These are phyloP conservation scores for Lenwebbia sp. DNA, from an alignment of 345 rosid species.

Conservation along the genomic window DNA sequence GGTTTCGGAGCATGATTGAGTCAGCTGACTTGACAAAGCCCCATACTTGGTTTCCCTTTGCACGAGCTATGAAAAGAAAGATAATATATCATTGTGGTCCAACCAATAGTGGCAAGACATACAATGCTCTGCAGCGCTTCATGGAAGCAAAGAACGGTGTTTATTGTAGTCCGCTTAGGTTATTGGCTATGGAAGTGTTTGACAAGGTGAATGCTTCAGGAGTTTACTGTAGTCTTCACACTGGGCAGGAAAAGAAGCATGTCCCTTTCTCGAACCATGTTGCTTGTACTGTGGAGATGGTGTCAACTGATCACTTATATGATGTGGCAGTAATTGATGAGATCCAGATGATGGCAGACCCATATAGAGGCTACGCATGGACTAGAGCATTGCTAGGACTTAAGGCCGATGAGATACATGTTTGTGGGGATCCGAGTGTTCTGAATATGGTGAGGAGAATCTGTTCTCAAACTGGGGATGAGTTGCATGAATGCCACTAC, in stretches of 20 bases:
- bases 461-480: constrained; percentile 86
- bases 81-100: constrained; percentile 93
- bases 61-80: constrained; percentile 85
- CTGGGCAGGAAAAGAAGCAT: constrained; percentile 82
- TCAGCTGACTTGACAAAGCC: constrained; percentile 89
- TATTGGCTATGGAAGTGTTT: constrained; percentile 98
- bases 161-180: constrained; percentile 91
- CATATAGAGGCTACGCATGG: constrained; percentile 84
- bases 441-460: constrained; percentile 62
- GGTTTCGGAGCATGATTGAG: constrained; percentile 41
- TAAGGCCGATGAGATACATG: constrained; percentile 92
- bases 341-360: constrained; percentile 84
- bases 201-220: constrained; percentile 84
- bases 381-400: constrained; percentile 83
- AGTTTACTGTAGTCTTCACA: constrained; percentile 81
- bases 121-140: constrained; percentile 75
- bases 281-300: constrained; percentile 96
- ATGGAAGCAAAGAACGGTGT: constrained; percentile 86
- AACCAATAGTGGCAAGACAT: constrained; percentile 93
- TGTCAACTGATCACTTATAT: constrained; percentile 57
- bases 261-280: constrained; percentile 77
- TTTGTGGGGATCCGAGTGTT: constrained; percentile 96
- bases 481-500: constrained; percentile 69
- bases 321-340: constrained; percentile 94
- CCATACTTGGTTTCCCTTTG: constrained; percentile 89